Evolutionary conservation across 768 basidiomycete genomes (phyloP).

Genomic region (Boletus patriciae): DNA sequence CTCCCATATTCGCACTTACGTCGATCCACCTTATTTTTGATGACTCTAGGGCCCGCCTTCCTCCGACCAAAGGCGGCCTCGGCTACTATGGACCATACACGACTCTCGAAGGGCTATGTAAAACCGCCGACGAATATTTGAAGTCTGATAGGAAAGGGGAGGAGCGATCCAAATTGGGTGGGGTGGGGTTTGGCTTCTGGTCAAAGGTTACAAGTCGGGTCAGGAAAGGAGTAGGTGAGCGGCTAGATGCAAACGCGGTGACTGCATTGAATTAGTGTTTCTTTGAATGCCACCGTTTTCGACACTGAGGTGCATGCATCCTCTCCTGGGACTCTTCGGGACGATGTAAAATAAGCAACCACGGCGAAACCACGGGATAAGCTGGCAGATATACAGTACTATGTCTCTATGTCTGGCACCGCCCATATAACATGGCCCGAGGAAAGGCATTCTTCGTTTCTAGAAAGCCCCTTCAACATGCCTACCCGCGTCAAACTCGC

Average conservation of each 20-base stretch:
- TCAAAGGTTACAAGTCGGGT: conserved; percentile 30
- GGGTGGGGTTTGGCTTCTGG: conserved; percentile 44
- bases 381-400: neutral
- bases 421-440: neutral
- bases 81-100: conserved; percentile 62
- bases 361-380: neutral
- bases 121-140: conserved; percentile 50
- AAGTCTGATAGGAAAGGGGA: conserved; percentile 39
- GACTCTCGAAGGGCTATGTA: conserved; percentile 56
- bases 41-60: conserved; percentile 59
- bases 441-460: neutral
- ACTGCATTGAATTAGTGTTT: conserved; percentile 21
- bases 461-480: neutral
- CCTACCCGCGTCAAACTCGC: conserved; percentile 5
- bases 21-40: conserved; percentile 61
- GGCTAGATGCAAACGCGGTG: conserved; percentile 14
- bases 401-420: neutral
- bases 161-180: conserved; percentile 43
- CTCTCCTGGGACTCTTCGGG: neutral
- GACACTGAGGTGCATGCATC: neutral
- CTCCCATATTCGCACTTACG: conserved; percentile 54
- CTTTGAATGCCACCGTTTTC: neutral
- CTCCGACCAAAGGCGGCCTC: conserved; percentile 58
- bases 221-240: conserved; percentile 28
- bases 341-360: neutral